Evolutionary conservation across 2,329 filamentous ascomycete species (phyloP), one percentile per base, ranked within the genome.

Genomic region (Penicillium crustosum): DNA sequence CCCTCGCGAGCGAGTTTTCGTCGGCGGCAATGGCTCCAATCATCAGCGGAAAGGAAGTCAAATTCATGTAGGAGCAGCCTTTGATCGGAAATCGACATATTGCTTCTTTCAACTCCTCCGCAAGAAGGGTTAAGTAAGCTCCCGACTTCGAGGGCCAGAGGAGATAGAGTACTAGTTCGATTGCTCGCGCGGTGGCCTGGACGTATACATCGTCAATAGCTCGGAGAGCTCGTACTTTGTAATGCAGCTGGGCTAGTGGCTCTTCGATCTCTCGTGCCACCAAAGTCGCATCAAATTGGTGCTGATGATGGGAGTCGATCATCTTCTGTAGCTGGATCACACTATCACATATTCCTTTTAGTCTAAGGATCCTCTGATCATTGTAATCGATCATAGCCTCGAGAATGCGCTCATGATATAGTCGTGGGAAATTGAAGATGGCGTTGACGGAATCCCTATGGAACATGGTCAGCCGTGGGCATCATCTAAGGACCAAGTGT

Each of bases 41-140:
- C 47, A 69, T 64, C 44, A 66, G 49, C 19, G 57, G 58, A 49
- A 62, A 67, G 10, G 60, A 66, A 12, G 67, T 69, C 19, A 69
- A 44, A 41, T 67, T 60, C 63, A 63, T 62, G 23, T 61, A 66
- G 17, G 55, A 56, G 29, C 67, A 69, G 2, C 61, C 55, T 31
- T 58, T 60, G 12, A 64, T 45, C 13, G 52, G 64, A 2, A 59
- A 49, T 21, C 51, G 44, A 17, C 43, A 41, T 13, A 66, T 52
- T 3, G 60, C 43, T 23, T 59, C 49, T 58, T 64, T 60, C 25
- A 69, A 53, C 29, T 67, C 58, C 4, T 55, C 49, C 0, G 64
- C 65, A n/a, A 58, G 43, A 31, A 58, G 43, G 31, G 55, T 53
- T 12, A 58, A 38, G 21, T 58, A 61, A 41, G 49, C 36, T 7